Evolutionary conservation across 176 grass and related monocot genomes (phyloP).

Genomic region (Bothriochloa decipiens): DNA sequence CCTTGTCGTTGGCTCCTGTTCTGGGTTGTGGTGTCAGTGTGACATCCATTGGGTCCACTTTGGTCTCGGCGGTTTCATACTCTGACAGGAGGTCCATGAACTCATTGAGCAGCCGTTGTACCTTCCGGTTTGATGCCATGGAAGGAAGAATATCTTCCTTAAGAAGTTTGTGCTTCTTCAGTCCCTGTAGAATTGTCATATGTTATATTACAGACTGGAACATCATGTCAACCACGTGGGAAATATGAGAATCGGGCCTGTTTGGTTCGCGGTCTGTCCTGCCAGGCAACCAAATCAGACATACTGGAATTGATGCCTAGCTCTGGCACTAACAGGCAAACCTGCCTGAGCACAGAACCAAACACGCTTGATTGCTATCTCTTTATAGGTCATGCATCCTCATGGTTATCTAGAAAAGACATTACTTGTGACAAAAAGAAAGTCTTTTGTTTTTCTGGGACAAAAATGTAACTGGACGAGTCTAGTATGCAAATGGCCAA

Average conservation of each 20-base stretch:
- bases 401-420: background rate
- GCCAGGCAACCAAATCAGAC: background rate
- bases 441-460: background rate
- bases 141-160: constrained; percentile 84
- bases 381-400: background rate
- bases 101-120: constrained; percentile 86
- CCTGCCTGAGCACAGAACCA: background rate
- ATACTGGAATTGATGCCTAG: background rate
- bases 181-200: constrained; percentile 61
- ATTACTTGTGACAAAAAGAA: background rate
- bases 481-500: background rate
- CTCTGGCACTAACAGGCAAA: background rate
- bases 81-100: constrained; percentile 92
- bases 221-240: background rate
- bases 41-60: constrained; percentile 50
- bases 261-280: background rate
- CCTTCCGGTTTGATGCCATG: constrained; percentile 90
- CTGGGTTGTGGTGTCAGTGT: background rate
- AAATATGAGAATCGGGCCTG: background rate
- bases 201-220: background rate
- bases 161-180: constrained; percentile 87
- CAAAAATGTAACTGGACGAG: background rate
- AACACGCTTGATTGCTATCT: background rate
- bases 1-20: background rate
- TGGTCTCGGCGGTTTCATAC: constrained; percentile 50